Base-by-base conservation (phyloP, 345 rosid genomes). In the Eucalyptus guilfoylei region DNA sequence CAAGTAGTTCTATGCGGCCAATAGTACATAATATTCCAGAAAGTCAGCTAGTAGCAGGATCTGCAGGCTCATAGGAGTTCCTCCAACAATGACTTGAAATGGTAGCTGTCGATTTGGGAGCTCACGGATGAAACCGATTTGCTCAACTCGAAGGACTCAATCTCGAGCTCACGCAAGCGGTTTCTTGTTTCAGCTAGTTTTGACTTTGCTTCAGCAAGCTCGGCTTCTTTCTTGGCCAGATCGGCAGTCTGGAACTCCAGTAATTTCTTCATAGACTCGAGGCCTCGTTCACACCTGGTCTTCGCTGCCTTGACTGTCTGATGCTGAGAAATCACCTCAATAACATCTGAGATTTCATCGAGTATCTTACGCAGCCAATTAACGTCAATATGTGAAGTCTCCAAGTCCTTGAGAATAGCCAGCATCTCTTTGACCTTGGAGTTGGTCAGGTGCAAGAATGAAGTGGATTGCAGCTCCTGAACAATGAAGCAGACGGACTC, bases 401-500 rank as follows among this genome's bases (percentile, higher is more conserved):
- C 98, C 52, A 96, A 94, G 87, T 97, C 99, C 90, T 95, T 97
- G 47, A 97, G 94, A 62, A 96, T 97, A 32, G 98, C 96, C 86
- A 92, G 86, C 90, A 95, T 93, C 89, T 97, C 99, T 80, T 87
- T 95, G 40, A 95, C 89, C 76, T 95, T 95, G 28, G 96, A 88
- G 89, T 94, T 95, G 47, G 96, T 96, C 88, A 97, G 91, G 87
- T 96, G 94, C 90, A 85, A 89, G 62, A 94, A 90, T 23, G 96
- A 49, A 86, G 90, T 93, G 42, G 95, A 90, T 86, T 94, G 96
- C 93, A 97, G 91, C 92, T 95, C 98, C 91, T 94, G 95, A 87
- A 96, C 96, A 48, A 96, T 93, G 15, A 93, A 88, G 93, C 98
- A 96, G 48, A 96, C 88, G 83, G 97, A 94, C 87, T 97, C 98